Evolutionary conservation across 768 basidiomycete genomes (phyloP), one percentile per base, ranked within the genome.

Genomic region (Tylopilus subfusipes): DNA sequence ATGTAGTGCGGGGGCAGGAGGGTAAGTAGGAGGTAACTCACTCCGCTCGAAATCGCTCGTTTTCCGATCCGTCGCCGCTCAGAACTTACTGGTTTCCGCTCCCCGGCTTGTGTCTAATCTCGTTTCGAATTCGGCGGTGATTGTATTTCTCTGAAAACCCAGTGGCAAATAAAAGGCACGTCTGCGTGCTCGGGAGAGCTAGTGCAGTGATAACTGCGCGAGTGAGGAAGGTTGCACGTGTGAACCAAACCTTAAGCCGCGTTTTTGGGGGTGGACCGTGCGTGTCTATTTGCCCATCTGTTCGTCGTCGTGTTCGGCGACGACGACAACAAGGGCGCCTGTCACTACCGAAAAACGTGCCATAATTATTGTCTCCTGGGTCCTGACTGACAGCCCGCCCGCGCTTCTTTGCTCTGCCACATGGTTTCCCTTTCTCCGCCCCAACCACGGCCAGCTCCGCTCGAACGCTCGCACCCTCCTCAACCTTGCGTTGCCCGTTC

Each of bases 21-120:
- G 22, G 31, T 31, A 22, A 14, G 36, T 43, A 42, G 19, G 38
- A 48, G 29, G 36, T 13, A 56, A 72, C 69, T 70, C 69, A 70
- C 69, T 70, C 69, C 69, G 69, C 69, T 63, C 71, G 60, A 70
- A 70, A 71, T 66, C 67, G 70, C 70, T 60, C 51, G 56, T 57
- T 68, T 68, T 72, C 68, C 68, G 68, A 69, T 70, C 61, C 61
- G 69, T 63, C 69, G 70, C 70, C 70, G 69, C 69, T 71, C 69
- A 69, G 69, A 70, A 70, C 63, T 62, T 30, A 44, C 43, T 42
- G 34, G 48, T 47, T 53, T 62, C 58, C 57, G 46, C 52, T 45
- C 47, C 43, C 47, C 59, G 50, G 61, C 61, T 55, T 47, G 48
- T 10, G 42, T 50, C 40, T 48, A 50, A 31, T 34, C 48, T 46